A percentile compares a stretch with the other conserved stretches of the same genome.
These are phyloP conservation scores for Chlamydomonas incerta DNA, from an alignment of 139 green algal genomes.

Conservation along the genomic window DNA sequence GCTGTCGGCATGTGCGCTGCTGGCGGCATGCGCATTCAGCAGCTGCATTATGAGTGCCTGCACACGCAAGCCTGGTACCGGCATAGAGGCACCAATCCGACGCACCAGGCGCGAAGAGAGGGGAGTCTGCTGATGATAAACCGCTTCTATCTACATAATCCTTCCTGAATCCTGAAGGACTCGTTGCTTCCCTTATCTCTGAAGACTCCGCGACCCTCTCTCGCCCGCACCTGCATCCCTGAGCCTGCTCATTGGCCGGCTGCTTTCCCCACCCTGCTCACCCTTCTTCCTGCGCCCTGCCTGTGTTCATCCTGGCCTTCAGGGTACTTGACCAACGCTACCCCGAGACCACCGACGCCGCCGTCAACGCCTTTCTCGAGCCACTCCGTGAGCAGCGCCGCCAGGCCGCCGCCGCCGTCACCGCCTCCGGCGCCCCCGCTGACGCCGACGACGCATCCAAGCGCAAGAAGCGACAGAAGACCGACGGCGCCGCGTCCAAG, in stretches of 20 bases:
- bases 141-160: not conserved
- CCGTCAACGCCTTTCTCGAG: constrained; percentile 59
- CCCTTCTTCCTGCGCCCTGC: too few relatives aligned
- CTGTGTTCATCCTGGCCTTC: not conserved
- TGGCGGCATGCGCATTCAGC: too few relatives aligned
- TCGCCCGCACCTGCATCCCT: not conserved
- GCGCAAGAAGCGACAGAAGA: not conserved
- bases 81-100: too few relatives aligned
- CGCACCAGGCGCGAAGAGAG: too few relatives aligned
- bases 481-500: not conserved
- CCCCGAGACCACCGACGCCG: constrained; percentile 56
- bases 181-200: constrained; percentile 43
- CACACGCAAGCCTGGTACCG: too few relatives aligned
- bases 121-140: constrained; percentile 27
- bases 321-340: constrained; percentile 65
- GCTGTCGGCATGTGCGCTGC: not conserved
- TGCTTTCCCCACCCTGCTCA: too few relatives aligned
- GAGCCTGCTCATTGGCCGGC: too few relatives aligned
- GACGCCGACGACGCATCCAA: not conserved
- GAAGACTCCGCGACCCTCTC: not conserved
- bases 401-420: not conserved
- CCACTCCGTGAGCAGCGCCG: constrained; percentile 5
- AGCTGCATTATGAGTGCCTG: too few relatives aligned
- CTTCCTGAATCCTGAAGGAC: constrained; percentile 32
- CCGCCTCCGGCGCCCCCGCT: not conserved